A percentile compares a stretch with the other conserved stretches of the same genome.
Evolutionary conservation across 371 early-diverging fungal genomes (phyloP).

Genomic region (Lichtheimia corymbifera): DNA sequence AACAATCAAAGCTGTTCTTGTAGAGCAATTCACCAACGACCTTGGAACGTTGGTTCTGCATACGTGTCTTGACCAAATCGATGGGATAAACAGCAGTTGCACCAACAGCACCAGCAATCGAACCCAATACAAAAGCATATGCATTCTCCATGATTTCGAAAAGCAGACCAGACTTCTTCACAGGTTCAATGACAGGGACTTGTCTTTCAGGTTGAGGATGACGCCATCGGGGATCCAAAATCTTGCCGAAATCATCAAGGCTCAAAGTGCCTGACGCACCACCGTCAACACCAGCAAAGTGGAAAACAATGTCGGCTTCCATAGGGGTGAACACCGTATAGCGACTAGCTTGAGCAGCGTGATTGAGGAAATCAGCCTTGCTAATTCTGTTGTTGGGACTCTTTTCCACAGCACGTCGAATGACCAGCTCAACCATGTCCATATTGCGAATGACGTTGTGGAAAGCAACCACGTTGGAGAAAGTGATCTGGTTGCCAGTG

Average conservation of each 20-base stretch:
- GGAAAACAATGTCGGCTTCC: conserved; percentile 83
- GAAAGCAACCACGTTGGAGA: conserved; percentile 69
- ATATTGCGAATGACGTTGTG: conserved; percentile 75
- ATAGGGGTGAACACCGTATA: conserved; percentile 79
- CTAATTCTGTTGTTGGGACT: conserved; percentile 62
- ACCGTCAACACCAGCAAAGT: conserved; percentile 68
- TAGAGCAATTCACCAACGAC: conserved; percentile 92
- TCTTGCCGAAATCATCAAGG: conserved; percentile 62
- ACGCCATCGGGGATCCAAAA: conserved; percentile 69
- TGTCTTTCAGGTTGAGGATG: conserved; percentile 24
- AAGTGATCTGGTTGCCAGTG: conserved; percentile 58
- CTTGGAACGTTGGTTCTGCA: conserved; percentile 96
- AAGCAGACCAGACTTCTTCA: conserved; percentile 27
- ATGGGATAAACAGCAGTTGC: conserved; percentile 97
- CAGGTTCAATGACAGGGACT: conserved; percentile 9
- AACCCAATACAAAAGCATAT: conserved; percentile 83
- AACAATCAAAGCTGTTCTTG: conserved; percentile 93
- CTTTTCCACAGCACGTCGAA: conserved; percentile 56
- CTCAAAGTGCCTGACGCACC: conserved; percentile 57
- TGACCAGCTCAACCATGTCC: conserved; percentile 73
- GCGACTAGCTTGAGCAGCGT: conserved; percentile 60
- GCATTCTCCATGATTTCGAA: conserved; percentile 47
- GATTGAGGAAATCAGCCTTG: conserved; percentile 61
- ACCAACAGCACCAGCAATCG: conserved; percentile 93
- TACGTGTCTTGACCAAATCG: conserved; percentile 96